Evolutionary conservation across 345 rosid genomes (phyloP).

Genomic region (Garcia nutans): DNA sequence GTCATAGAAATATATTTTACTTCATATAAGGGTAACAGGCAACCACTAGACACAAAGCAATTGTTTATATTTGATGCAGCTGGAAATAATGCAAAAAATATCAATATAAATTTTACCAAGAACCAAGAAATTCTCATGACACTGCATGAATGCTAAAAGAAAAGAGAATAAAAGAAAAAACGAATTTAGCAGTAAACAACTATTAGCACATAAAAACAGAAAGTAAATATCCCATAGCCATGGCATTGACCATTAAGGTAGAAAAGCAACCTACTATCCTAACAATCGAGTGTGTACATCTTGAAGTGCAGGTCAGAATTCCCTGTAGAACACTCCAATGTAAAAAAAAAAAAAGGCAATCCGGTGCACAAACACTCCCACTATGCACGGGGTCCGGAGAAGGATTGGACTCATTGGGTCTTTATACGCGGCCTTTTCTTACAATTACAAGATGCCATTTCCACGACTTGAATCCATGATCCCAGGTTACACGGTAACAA

Average conservation of each 20-base stretch:
- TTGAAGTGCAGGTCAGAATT: neutral
- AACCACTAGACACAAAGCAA: conserved; percentile 3
- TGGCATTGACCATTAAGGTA: neutral
- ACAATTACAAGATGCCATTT: too few species aligned
- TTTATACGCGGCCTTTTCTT: too few species aligned
- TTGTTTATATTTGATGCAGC: neutral
- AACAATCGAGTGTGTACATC: neutral
- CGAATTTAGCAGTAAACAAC: neutral
- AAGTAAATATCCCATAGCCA: neutral
- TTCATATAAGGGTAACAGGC: neutral
- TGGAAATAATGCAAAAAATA: neutral
- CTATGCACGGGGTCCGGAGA: too few species aligned
- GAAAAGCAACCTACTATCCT: neutral
- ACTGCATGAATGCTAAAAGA: neutral
- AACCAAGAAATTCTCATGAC: too few species aligned
- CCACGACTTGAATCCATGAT: too few species aligned
- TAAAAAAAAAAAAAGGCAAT: too few species aligned
- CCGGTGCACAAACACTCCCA: too few species aligned
- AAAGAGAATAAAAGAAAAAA: neutral
- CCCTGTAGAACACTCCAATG: neutral
- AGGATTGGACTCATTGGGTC: too few species aligned
- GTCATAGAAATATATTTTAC: neutral
- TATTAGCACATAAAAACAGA: neutral
- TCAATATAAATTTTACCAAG: neutral
- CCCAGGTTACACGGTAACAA: too few species aligned